Base-by-base conservation (phyloP, 129 eudicot genomes). In the Erigeron canadensis region DNA sequence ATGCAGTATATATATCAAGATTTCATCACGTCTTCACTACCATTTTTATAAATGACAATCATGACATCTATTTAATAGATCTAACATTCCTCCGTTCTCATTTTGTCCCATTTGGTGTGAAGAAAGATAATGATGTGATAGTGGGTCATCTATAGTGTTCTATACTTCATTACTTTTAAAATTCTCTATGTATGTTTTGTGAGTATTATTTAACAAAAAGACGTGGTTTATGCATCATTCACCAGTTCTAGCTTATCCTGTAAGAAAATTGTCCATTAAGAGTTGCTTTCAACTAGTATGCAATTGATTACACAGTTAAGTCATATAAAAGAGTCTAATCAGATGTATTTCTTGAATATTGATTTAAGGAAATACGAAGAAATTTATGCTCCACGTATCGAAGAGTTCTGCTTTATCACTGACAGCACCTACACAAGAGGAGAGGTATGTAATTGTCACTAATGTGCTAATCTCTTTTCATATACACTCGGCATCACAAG, bases 401-500 rank as follows among this genome's bases (percentile, higher is more conserved):
- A 89, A 74, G 96, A 93, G 43, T 87, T 93, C 73, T 93, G 98
- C 84, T 80, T 83, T 76, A 93, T 93, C 67, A 93, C 96, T 7
- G 98, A 90, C 76, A 86, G 81, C 74, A 93, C 98, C 75, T 93
- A 93, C 82, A 79, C 81, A 38, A 89, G 77, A 77, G 88, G 72
- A 75, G 98, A 93, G 90, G 98, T 93, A 41, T 63, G 81, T 65
- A 46, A 39, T 40, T n/a, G 18, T 63, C 34, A 21, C 71, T 10
- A 18, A 46, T 18, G 60, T 5, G n/a, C 15, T 46, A 5, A 63
- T 59, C 10, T 45, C 38, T 13, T 46, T 45, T 57, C 42, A 47
- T 18, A 72, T 46, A 37, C 51, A 34, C 3, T 3, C 13, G 11
- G 8, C 7, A n/a, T 53, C 58, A 53, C 15, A 22, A 6, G 54